These are phyloP conservation scores for Sonneratia alba DNA, from an alignment of 345 rosid genomes.

Conservation along the genomic window DNA sequence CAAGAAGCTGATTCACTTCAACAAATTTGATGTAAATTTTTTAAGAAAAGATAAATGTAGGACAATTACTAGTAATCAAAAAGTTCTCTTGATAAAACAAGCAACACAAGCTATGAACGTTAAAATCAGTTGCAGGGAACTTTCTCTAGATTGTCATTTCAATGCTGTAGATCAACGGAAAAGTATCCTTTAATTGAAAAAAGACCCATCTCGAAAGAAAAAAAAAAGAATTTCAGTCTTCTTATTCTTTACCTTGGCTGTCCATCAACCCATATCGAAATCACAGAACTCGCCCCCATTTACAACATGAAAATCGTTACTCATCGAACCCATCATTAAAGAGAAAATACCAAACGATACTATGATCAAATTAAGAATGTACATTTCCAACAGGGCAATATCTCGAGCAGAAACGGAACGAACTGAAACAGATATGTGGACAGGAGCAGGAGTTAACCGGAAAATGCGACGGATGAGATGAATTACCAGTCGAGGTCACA, in stretches of 20 bases:
- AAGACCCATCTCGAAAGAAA: not conserved
- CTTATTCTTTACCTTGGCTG: not conserved
- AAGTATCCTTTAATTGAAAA: not conserved
- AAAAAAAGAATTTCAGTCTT: not conserved
- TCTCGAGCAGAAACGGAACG: not conserved
- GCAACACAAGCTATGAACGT: too few species aligned
- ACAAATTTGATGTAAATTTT: too few species aligned
- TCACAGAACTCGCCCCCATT: not conserved
- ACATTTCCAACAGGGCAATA: not conserved
- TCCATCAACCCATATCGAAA: not conserved
- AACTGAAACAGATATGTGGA: not conserved
- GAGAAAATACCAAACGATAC: not conserved
- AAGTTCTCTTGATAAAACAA: too few species aligned
- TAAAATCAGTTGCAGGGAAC: too few species aligned
- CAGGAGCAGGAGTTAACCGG: not conserved
- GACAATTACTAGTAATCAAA: too few species aligned
- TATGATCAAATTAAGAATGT: not conserved
- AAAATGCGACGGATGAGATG: not conserved
- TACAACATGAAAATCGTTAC: not conserved
- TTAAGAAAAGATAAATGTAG: too few species aligned
- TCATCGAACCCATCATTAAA: not conserved
- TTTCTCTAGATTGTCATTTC: not conserved
- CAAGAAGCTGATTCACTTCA: not conserved
- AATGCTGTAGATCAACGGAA: not conserved
- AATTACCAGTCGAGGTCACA: slow-evolving; percentile 9